Evolutionary conservation across 1,284 basidiomycete species (phyloP).

Genomic region (Mycena sp.): DNA sequence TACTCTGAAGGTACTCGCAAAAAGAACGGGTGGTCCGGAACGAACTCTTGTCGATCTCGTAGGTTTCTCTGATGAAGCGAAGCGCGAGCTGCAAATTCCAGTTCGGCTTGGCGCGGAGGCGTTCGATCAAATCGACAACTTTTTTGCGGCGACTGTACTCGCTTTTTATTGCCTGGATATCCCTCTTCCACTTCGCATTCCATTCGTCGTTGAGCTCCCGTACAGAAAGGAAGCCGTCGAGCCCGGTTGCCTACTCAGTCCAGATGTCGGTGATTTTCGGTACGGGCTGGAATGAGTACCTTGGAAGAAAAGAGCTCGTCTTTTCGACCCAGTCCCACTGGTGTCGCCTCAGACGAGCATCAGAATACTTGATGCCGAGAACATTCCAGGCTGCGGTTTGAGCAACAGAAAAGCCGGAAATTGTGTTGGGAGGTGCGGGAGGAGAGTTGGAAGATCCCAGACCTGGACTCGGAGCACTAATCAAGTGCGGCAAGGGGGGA

Average conservation of each 20-base stretch:
- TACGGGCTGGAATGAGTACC: background rate
- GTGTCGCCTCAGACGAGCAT: background rate
- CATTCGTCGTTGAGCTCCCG: slow-evolving; percentile 8
- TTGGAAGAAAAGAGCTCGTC: background rate
- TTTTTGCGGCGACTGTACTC: slow-evolving; percentile 8
- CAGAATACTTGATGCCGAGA: background rate
- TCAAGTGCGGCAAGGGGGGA: too few relatives aligned
- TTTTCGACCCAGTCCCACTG: slow-evolving; percentile 12
- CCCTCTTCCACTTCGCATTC: background rate
- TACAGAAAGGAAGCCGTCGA: slow-evolving; percentile 10
- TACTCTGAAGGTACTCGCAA: slow-evolving; percentile 9
- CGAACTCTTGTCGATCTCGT: background rate
- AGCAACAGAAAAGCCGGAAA: background rate
- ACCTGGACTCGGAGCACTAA: too few relatives aligned
- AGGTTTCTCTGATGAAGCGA: background rate
- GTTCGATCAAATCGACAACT: slow-evolving; percentile 3
- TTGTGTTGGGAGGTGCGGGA: too few relatives aligned
- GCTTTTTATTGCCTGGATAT: background rate
- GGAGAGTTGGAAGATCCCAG: too few relatives aligned
- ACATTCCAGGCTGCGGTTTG: background rate
- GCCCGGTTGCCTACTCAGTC: slow-evolving; percentile 11
- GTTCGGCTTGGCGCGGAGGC: background rate
- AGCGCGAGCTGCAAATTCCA: slow-evolving; percentile 15
- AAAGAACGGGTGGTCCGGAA: background rate
- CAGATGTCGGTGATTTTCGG: slow-evolving; percentile 4